Conservation (phyloP, 192 early-diverging fungal species). For the Pilaira anomala region DNA sequence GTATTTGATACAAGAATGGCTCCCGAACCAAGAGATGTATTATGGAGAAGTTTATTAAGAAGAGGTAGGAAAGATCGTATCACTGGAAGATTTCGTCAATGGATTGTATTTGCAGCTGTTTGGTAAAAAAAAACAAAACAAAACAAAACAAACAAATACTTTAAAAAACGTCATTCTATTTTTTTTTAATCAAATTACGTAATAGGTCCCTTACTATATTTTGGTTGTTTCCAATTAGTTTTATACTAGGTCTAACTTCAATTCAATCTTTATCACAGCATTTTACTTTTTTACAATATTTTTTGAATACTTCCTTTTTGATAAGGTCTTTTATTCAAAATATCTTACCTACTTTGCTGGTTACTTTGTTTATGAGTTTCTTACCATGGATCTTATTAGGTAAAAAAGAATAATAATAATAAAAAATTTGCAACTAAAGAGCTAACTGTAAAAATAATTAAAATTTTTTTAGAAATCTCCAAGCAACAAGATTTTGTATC, state of each 20-base stretch:
- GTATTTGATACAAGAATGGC: slow-evolving; percentile 49
- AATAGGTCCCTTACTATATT: slow-evolving; percentile 60
- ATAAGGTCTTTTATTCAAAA: slow-evolving; percentile 49
- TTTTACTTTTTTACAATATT: slow-evolving; percentile 44
- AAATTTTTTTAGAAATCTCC: slow-evolving; percentile 47
- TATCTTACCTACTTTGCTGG: slow-evolving; percentile 57
- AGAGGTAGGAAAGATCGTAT: slow-evolving; percentile 42
- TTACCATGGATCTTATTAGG: slow-evolving; percentile 56
- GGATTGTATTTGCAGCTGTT: slow-evolving; percentile 39
- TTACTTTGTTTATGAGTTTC: slow-evolving; percentile 49
- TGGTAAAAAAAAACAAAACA: slow-evolving; percentile 13
- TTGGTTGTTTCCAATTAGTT: slow-evolving; percentile 62
- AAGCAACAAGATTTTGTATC: slow-evolving; percentile 55
- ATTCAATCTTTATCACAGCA: slow-evolving; percentile 45
- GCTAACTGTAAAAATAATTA: no score
- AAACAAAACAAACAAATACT: neutral
- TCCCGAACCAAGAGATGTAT: slow-evolving; percentile 61
- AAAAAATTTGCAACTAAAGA: no score
- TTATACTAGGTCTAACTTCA: slow-evolving; percentile 54
- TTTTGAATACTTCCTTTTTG: slow-evolving; percentile 41
- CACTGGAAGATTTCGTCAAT: slow-evolving; percentile 46
- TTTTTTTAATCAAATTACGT: neutral
- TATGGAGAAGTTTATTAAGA: slow-evolving; percentile 56
- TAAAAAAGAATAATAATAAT: slow-evolving; percentile 17
- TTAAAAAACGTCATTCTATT: neutral